phyloP scores from a whole-genome alignment of 495 filamentous ascomycete genomes.

The Lasiosphaeriaceae sp. region DNA sequence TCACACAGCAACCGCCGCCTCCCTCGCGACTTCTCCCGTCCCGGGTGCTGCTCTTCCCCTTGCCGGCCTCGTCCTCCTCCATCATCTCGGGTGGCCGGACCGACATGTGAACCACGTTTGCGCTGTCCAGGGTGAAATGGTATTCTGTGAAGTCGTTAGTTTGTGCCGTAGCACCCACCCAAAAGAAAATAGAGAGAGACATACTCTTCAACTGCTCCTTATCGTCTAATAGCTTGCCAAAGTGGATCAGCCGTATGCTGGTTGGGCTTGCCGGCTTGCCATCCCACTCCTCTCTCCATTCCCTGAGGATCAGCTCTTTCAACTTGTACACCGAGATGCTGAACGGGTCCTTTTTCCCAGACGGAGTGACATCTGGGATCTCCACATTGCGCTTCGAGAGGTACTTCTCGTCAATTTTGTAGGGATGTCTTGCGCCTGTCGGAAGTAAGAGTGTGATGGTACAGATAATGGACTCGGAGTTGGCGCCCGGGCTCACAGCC shows the following conservation, averaged over 20 bases:
- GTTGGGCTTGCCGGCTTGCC: constrained; percentile 74
- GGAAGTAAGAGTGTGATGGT: constrained; percentile 73
- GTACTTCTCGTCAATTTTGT: constrained; percentile 82
- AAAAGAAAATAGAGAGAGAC: constrained; percentile 1
- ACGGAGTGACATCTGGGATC: constrained; percentile 56
- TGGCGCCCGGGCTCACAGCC: constrained; percentile 1
- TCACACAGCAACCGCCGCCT: constrained; percentile 73
- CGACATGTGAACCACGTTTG: constrained; percentile 92
- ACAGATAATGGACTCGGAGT: constrained; percentile 24
- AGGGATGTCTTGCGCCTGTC: constrained; percentile 78
- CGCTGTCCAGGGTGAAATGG: constrained; percentile 62
- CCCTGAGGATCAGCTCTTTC: constrained; percentile 86
- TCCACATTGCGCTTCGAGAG: constrained; percentile 71
- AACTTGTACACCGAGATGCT: constrained; percentile 86
- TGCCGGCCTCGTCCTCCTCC: constrained; percentile 75
- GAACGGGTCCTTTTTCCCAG: constrained; percentile 66
- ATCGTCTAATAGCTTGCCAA: constrained; percentile 84
- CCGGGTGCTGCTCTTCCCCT: constrained; percentile 60
- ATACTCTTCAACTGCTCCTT: constrained; percentile 65
- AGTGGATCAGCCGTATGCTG: constrained; percentile 82
- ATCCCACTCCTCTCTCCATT: constrained; percentile 92
- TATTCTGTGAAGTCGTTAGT: constrained; percentile 55
- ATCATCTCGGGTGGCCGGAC: constrained; percentile 83
- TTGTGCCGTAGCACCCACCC: not conserved
- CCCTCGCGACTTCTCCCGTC: constrained; percentile 60